Conservation (phyloP, 352 stramenopile species). For the Blastocystis sp. region DNA sequence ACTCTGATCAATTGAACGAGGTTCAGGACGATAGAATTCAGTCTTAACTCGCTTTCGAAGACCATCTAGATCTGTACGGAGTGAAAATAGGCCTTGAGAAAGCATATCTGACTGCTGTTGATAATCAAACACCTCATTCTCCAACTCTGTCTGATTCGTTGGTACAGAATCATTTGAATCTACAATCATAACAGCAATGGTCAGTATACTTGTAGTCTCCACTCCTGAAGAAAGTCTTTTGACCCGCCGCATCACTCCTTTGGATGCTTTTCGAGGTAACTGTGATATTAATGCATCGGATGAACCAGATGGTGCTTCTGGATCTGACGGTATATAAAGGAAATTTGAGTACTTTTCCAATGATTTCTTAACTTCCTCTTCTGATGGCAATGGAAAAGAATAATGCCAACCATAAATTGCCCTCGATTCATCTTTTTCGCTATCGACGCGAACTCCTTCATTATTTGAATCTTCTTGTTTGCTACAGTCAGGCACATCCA, state of each 20-base stretch:
- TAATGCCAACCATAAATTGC: too few relatives aligned
- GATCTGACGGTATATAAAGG: too few relatives aligned
- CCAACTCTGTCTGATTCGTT: neutral
- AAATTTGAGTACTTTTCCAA: too few relatives aligned
- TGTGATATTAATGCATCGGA: too few relatives aligned
- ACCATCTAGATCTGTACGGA: neutral
- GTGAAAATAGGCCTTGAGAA: neutral
- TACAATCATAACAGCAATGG: neutral
- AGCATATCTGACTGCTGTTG: neutral
- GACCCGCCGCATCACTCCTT: neutral
- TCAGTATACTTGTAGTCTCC: neutral
- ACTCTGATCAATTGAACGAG: neutral
- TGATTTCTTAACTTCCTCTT: too few relatives aligned
- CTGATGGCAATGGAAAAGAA: too few relatives aligned
- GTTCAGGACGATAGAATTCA: neutral
- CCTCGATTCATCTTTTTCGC: too few relatives aligned
- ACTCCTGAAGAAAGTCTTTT: neutral
- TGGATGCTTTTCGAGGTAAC: too few relatives aligned
- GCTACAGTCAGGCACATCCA: too few relatives aligned
- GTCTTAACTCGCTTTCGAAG: neutral
- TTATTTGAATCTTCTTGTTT: too few relatives aligned
- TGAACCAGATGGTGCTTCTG: too few relatives aligned
- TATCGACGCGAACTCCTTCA: too few relatives aligned
- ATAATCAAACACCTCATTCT: slow-evolving; percentile 27
- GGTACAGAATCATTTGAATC: neutral